phyloP scores from a whole-genome alignment of 2,329 filamentous ascomycete genomes.

The Cladosporium oxysporum region DNA sequence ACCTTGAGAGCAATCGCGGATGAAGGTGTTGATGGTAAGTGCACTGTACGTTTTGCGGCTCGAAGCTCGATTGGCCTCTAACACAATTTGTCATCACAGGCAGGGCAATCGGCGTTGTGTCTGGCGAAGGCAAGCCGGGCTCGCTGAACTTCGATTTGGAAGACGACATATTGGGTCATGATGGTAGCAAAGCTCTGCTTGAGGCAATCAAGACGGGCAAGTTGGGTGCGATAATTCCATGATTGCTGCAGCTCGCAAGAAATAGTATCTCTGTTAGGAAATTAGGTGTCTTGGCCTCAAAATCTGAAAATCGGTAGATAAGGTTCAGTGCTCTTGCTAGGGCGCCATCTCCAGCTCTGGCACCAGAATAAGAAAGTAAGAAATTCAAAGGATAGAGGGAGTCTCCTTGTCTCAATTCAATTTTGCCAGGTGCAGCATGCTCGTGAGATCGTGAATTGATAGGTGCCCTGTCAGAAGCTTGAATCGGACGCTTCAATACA shows the following conservation, averaged over 20 bases:
- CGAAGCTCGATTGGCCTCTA: background rate
- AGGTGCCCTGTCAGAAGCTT: background rate
- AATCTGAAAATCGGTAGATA: background rate
- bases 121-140: conserved; percentile 19
- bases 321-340: background rate
- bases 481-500: background rate
- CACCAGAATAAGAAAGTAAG: background rate
- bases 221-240: background rate
- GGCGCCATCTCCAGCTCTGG: background rate
- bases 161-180: conserved; percentile 25
- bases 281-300: background rate
- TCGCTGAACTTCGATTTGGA: conserved; percentile 29
- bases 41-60: too few relatives aligned
- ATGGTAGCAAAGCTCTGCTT: conserved; percentile 21
- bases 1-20: conserved; percentile 27
- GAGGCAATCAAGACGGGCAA: conserved; percentile 18
- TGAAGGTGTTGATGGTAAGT: conserved; percentile 25
- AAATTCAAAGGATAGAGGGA: background rate
- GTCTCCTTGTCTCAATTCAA: background rate
- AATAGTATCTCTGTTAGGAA: background rate
- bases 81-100: background rate
- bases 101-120: conserved; percentile 10
- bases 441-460: background rate
- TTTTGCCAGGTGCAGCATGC: background rate
- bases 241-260: background rate